Evolutionary conservation across 768 basidiomycete genomes (phyloP).

Genomic region (Psilocybe cyanescens): DNA sequence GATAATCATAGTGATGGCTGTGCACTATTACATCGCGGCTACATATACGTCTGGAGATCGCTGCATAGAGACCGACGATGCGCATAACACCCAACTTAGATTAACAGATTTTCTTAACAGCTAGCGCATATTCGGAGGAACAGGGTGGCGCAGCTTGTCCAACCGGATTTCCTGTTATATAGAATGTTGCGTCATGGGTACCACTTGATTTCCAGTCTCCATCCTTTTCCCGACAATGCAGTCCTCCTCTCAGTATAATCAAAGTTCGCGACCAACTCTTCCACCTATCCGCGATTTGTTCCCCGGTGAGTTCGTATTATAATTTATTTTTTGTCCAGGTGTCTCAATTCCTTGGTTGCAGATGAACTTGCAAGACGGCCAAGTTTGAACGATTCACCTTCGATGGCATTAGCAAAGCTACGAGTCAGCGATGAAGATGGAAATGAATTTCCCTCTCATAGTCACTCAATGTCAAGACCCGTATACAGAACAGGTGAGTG

Average conservation of each 20-base stretch:
- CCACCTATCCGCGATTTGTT: constrained; percentile 76
- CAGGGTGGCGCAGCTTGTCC: constrained; percentile 2
- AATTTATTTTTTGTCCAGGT: constrained; percentile 1
- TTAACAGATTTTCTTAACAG: constrained; percentile 12
- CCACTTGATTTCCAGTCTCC: constrained; percentile 1
- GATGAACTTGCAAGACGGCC: constrained; percentile 53
- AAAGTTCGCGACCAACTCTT: constrained; percentile 55
- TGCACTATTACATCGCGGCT: constrained; percentile 3
- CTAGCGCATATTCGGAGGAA: constrained; percentile 3
- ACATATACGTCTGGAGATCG: constrained; percentile 5
- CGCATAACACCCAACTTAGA: constrained; percentile 23
- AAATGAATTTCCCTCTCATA: constrained; percentile 16
- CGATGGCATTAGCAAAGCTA: constrained; percentile 46
- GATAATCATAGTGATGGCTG: constrained; percentile 8
- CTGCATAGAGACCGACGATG: constrained; percentile 20
- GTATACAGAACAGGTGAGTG: constrained; percentile 12
- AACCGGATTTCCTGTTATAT: constrained; percentile 2
- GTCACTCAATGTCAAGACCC: constrained; percentile 3
- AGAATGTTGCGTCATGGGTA: neutral
- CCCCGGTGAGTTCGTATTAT: constrained; percentile 43
- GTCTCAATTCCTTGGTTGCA: constrained; percentile 19
- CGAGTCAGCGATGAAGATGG: constrained; percentile 43
- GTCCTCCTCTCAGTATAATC: constrained; percentile 31
- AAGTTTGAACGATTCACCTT: constrained; percentile 36
- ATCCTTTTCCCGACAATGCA: constrained; percentile 24